These are phyloP conservation scores for Cichorium intybus DNA, from an alignment of 140 eudicot species.

Conservation along the genomic window DNA sequence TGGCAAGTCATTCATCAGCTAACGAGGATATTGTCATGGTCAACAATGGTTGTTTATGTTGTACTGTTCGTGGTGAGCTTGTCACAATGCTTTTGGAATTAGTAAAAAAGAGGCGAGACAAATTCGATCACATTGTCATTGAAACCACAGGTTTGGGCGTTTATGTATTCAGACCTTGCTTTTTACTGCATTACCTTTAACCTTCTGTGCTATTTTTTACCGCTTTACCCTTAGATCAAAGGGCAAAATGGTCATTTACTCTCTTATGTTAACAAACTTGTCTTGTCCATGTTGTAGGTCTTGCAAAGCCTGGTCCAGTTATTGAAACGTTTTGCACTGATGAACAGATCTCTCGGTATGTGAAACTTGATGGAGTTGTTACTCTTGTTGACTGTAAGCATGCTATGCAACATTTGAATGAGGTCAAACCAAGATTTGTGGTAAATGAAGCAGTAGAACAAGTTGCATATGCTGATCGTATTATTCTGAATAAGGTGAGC, in stretches of 20 bases:
- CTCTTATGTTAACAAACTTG: background rate
- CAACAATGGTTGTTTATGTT: constrained; percentile 90
- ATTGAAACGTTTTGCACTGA: constrained; percentile 95
- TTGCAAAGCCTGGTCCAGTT: constrained; percentile 98
- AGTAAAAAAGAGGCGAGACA: constrained; percentile 80
- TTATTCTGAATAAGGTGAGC: constrained; percentile 77
- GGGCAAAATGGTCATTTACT: background rate
- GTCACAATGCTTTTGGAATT: constrained; percentile 86
- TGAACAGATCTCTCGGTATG: constrained; percentile 74
- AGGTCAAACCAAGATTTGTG: constrained; percentile 95
- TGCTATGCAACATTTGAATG: constrained; percentile 77
- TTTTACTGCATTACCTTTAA: too few species aligned
- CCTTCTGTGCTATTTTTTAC: background rate
- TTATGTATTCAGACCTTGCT: constrained; percentile 9
- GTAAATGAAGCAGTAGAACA: constrained; percentile 97
- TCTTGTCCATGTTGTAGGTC: constrained; percentile 52
- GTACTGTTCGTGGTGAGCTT: constrained; percentile 93
- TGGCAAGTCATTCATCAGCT: constrained; percentile 89
- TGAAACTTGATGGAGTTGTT: constrained; percentile 98
- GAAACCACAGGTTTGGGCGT: constrained; percentile 94
- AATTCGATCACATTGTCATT: constrained; percentile 90
- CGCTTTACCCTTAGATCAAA: background rate
- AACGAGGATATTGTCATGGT: constrained; percentile 90
- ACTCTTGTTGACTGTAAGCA: constrained; percentile 89
- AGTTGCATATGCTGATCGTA: constrained; percentile 95